These are phyloP conservation scores for Fusarium phyllophilum DNA, from an alignment of 2,329 filamentous ascomycete species.

Conservation along the genomic window DNA sequence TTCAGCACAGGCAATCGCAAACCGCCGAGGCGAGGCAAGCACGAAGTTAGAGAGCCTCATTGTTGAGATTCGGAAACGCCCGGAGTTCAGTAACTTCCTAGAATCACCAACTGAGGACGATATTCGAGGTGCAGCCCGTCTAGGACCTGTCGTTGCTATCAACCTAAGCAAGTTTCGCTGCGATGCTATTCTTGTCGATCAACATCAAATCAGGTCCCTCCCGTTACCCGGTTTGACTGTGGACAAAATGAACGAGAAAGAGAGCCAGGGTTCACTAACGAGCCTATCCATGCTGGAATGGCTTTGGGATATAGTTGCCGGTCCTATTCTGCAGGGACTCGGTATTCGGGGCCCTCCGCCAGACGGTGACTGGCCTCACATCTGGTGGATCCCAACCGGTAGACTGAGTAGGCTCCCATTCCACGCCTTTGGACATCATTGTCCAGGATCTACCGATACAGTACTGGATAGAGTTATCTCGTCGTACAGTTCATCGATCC, in stretches of 20 bases:
- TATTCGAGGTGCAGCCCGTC: accelerated
- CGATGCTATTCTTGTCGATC: background rate
- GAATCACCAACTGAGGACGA: background rate
- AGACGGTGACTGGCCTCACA: background rate
- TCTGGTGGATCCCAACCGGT: background rate
- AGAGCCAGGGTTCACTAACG: background rate
- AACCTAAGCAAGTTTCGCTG: background rate
- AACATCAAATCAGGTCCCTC: background rate
- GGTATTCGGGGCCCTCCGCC: background rate
- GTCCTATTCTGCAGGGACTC: background rate
- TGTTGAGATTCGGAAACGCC: background rate
- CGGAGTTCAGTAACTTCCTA: background rate
- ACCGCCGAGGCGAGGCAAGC: background rate
- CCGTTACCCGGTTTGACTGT: accelerated
- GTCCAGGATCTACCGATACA: background rate
- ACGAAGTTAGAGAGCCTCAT: accelerated
- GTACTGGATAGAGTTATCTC: background rate
- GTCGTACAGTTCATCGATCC: background rate
- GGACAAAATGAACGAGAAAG: background rate
- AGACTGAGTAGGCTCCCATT: background rate
- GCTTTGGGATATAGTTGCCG: background rate
- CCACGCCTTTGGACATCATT: background rate
- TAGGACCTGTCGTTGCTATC: background rate
- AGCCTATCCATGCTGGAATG: background rate
- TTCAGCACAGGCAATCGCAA: background rate